A percentile compares a stretch with the other conserved stretches of the same genome.
Conservation (phyloP, 495 filamentous ascomycete species). For the Entonaema liquescens region DNA sequence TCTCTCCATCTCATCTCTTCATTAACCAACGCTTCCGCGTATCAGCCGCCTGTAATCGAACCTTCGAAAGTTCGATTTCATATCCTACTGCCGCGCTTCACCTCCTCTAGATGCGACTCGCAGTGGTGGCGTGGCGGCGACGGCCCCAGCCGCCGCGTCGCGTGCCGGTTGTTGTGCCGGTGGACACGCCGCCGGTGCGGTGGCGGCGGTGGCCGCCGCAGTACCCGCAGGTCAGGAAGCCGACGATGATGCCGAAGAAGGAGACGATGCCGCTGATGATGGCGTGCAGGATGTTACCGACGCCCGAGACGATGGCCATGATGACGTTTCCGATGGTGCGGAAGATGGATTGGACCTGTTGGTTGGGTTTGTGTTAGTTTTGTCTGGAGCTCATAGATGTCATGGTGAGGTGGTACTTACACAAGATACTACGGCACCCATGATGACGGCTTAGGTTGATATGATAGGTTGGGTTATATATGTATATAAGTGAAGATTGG, state of each 20-base stretch:
- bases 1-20: conserved; percentile 5
- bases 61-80: neutral
- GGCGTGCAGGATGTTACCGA: conserved; percentile 75
- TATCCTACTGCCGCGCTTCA: neutral
- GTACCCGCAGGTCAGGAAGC: conserved; percentile 82
- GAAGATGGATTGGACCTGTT: conserved; percentile 80
- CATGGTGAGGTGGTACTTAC: conserved; percentile 66
- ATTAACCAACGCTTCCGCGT: neutral
- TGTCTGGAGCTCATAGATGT: neutral
- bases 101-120: conserved; percentile 41
- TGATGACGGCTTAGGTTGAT: conserved; percentile 61
- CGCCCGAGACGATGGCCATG: conserved; percentile 84
- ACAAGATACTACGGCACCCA: conserved; percentile 96
- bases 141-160: conserved; percentile 43
- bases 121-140: conserved; percentile 41
- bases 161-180: conserved; percentile 31
- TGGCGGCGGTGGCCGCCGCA: conserved; percentile 47
- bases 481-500: neutral
- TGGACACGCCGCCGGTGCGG: neutral
- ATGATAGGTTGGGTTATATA: conserved; percentile 9
- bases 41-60: neutral
- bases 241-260: conserved; percentile 85
- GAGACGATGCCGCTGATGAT: conserved; percentile 83
- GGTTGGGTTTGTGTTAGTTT: conserved; percentile 20
- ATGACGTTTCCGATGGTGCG: conserved; percentile 83